Evolutionary conservation across 2,329 filamentous ascomycete species (phyloP), one percentile per base, ranked within the genome.

Genomic region (Gaeumannomyces sp.): DNA sequence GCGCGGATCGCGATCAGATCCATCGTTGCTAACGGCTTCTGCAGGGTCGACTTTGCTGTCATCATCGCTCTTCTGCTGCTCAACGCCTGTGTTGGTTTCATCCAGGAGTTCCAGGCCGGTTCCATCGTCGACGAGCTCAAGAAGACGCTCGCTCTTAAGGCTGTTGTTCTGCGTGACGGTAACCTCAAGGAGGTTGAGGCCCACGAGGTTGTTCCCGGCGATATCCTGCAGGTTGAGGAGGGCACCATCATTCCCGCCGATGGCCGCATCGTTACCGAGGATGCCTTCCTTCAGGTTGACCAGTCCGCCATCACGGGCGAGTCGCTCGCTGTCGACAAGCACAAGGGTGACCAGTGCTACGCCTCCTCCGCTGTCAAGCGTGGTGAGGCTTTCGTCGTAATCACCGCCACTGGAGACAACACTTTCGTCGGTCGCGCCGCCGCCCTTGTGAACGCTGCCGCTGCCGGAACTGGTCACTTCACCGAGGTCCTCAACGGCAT

Each of bases 291-390:
- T 67, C 92, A 96, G 80, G 89, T 96, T 69, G 92, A 97, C 78
- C 93, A 96, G 81, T 96, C 92, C 67, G 88, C 91, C 76, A 92
- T 96, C 75, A 96, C 93, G 66, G 92, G 93, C 71, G 92, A 97
- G 80, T 96, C 93, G 69, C 87, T 96, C 66, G 92, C 92, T 70
- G 92, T 95, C 70, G 92, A 96, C 80, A 96, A 95, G 83, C 89
- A 91, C 81, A 85, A 88, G 75, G 86, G 85, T 68, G 93, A 96
- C 77, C 84, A 85, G 73, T 92, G 90, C 78, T 96, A 91, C 75
- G 88, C 90, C 73, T 96, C 92, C 13, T 96, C 92, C 57, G 89
- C 89, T 69, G 89, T 96, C 81, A 96, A 96, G 85, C 91, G 92
- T 83, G 92, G 93, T 77, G 89, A 93, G 80, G 90, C 90, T 69